These are phyloP conservation scores for Populus alba DNA, from an alignment of 345 rosid genomes.

Conservation along the genomic window DNA sequence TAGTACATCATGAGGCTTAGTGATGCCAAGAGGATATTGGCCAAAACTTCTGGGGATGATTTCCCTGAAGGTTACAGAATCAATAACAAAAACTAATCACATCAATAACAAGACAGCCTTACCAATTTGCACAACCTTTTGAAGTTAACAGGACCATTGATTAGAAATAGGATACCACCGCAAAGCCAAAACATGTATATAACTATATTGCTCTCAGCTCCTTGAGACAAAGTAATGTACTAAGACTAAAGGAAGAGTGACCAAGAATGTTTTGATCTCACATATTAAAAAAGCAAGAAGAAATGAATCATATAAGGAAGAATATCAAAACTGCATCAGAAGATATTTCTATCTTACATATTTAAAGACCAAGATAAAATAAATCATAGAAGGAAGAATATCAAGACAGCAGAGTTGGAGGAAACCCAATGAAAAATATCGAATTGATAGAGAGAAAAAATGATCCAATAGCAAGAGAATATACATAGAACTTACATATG, in stretches of 20 bases:
- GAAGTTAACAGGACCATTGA: not conserved
- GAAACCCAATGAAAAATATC: not conserved
- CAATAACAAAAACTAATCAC: not conserved
- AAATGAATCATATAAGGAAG: not conserved
- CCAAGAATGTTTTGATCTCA: not conserved
- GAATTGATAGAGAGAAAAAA: not conserved
- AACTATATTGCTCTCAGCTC: not conserved
- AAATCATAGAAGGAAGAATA: not conserved
- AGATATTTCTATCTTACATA: not conserved
- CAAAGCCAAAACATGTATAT: not conserved
- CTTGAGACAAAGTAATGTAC: not conserved
- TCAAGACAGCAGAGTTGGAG: not conserved
- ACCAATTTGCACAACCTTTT: too few relatives aligned
- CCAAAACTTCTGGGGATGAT: not conserved
- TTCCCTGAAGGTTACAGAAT: not conserved
- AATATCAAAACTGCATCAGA: not conserved
- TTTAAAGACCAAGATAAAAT: not conserved
- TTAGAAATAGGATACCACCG: too few relatives aligned
- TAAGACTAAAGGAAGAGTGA: not conserved
- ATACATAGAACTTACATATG: conserved; percentile 63
- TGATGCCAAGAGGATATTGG: not conserved
- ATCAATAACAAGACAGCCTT: not conserved
- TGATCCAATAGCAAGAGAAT: not conserved
- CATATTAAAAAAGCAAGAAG: not conserved
- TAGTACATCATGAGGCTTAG: not conserved